Base-by-base conservation (phyloP, 441 rosid species). In the Gossypium schwendimanii region DNA sequence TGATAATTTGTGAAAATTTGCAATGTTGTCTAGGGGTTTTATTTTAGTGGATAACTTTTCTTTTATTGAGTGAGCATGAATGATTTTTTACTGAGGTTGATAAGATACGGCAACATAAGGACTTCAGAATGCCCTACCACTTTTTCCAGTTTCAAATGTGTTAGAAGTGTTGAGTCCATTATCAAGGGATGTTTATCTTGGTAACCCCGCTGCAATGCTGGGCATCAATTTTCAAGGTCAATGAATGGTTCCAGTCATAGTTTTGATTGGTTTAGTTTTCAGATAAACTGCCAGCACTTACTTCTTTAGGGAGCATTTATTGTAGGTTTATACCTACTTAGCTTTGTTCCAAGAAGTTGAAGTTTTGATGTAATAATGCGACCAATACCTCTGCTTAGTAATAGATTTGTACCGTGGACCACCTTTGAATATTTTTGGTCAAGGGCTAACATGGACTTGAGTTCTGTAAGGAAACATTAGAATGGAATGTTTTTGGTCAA, bases 151-250 rank as follows among this genome's bases (percentile, higher is more conserved):
- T 52, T 69, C 49, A 52, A n/a, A 6, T 26, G 10, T 66, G 21
- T 64, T 64, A 21, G 2, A 44, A 20, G 28, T 44, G 4, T 64
- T 10, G 33, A 14, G 17, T 31, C 53, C 58, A 24, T 67, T 24
- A 6, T 67, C 3, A 1, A 24, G n/a, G 58, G 47, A 9, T 62
- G 44, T 36, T 62, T 31, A 15, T 62, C 47, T 61, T 61, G 20
- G 66, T n/a, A 61, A n/a, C 26, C 36, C 26, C 21, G 57, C 61
- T 41, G 31, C 21, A 67, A 49, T 67, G 71, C 71, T 14, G 59
- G 62, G 44, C 59, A 50, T 67, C 28, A 44, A n/a, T 24, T 44
- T 50, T 50, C 21, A 8, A 50, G 20, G 53, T 41, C 28, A 52
- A 15, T 31, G 39, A 10, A 45, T 64, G 10, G 54, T 41, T 64